Conservation (phyloP, 768 basidiomycete species). For the Russula ochroleuca region DNA sequence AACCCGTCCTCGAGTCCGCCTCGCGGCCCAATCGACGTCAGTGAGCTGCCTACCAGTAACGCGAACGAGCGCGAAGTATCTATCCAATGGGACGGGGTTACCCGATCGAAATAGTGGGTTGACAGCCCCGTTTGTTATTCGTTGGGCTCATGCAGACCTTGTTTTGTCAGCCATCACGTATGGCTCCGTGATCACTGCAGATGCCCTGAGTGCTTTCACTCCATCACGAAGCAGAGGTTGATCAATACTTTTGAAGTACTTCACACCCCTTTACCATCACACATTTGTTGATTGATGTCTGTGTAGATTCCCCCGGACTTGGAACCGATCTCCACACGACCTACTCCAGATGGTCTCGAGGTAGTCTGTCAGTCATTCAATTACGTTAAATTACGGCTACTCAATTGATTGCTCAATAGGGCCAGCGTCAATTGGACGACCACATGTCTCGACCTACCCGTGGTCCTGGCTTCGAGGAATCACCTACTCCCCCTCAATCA, state of each 20-base stretch:
- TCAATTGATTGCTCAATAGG: not conserved
- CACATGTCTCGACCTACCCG: constrained; percentile 79
- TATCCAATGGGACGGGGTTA: constrained; percentile 67
- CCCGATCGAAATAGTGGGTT: constrained; percentile 77
- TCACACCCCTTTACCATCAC: not conserved
- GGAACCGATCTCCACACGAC: constrained; percentile 53
- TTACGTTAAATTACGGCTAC: not conserved
- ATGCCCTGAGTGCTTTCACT: constrained; percentile 81
- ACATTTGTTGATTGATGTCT: not conserved
- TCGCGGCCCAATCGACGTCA: not conserved
- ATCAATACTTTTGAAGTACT: constrained; percentile 74
- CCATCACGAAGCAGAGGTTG: constrained; percentile 84
- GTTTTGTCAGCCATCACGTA: constrained; percentile 65
- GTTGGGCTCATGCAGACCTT: not conserved
- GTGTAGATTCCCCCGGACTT: constrained; percentile 73
- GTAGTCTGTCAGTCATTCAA: constrained; percentile 57
- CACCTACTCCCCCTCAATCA: constrained; percentile 66
- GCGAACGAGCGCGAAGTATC: constrained; percentile 58
- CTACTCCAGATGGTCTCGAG: constrained; percentile 59
- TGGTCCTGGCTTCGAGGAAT: constrained; percentile 78
- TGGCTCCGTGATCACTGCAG: constrained; percentile 94
- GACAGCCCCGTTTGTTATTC: not conserved
- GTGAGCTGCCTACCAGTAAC: constrained; percentile 37
- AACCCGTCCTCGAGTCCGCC: not conserved
- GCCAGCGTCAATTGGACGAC: constrained; percentile 53